Percentiles rank a stretch among this genome's conserved stretches.
Conservation (phyloP, 2,329 filamentous ascomycete genomes). For the Didymella pinodella region DNA sequence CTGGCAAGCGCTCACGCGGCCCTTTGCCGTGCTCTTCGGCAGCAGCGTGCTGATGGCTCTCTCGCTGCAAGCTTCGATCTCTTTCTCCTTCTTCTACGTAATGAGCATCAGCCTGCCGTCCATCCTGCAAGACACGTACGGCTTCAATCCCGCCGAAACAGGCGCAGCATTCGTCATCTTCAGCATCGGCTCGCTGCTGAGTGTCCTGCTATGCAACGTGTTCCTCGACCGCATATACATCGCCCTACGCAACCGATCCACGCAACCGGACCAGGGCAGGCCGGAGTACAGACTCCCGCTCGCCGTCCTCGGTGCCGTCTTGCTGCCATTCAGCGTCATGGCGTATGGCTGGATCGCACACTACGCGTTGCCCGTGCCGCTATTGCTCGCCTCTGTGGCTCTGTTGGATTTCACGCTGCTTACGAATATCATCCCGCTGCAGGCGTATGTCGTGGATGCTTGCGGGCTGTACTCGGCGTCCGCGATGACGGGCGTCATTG, state of each 20-base stretch:
- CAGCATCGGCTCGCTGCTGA: slow-evolving; percentile 60
- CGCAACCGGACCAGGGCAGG: slow-evolving; percentile 51
- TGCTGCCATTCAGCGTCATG: slow-evolving; percentile 57
- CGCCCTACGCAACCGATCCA: slow-evolving; percentile 51
- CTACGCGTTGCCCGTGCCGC: slow-evolving; percentile 52
- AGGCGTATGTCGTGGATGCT: slow-evolving; percentile 65
- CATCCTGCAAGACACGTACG: slow-evolving; percentile 53
- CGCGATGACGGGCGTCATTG: slow-evolving; percentile 65
- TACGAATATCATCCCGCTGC: slow-evolving; percentile 60
- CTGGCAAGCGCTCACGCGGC: slow-evolving; percentile 52
- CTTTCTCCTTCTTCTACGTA: slow-evolving; percentile 58
- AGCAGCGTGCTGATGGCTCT: slow-evolving; percentile 65
- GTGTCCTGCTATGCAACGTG: slow-evolving; percentile 60
- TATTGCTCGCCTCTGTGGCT: slow-evolving; percentile 56
- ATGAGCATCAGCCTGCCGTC: slow-evolving; percentile 56
- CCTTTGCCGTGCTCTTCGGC: slow-evolving; percentile 54
- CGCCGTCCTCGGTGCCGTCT: slow-evolving; percentile 56
- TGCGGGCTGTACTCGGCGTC: slow-evolving; percentile 65
- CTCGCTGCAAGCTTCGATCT: slow-evolving; percentile 53
- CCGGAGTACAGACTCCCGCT: slow-evolving; percentile 66
- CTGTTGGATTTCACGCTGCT: slow-evolving; percentile 59
- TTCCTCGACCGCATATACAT: slow-evolving; percentile 64
- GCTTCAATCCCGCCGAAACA: slow-evolving; percentile 58
- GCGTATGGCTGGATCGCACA: slow-evolving; percentile 63
- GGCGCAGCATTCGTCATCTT: slow-evolving; percentile 65